Base-by-base conservation (phyloP, 495 filamentous ascomycete genomes). In the Podospora pseudocomata region DNA sequence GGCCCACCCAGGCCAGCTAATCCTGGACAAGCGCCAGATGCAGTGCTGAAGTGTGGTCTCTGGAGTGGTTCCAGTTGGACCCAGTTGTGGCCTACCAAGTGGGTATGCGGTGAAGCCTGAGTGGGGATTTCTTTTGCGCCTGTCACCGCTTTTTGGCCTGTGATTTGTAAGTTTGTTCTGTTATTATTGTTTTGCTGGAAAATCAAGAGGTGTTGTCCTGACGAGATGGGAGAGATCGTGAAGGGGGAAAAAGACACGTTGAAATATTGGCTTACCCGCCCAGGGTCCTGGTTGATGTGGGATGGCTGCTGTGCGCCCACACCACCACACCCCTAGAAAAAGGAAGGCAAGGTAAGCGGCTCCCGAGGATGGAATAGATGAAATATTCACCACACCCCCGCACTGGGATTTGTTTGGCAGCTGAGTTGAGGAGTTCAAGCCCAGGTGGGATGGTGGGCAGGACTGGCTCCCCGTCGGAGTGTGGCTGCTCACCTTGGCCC, bases 61-160 rank as follows among this genome's bases (percentile, higher is more conserved):
- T 58, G 55, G 2, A 58, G 11, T 49, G 39, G 39, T 49, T 13
- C 39, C 39, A 49, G 39, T 49, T 49, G 39, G 39, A 1, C 39
- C 39, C 39, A 49, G 39, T 49, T 49, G 15, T 49, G 39, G 39
- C 39, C 55, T 58, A 58, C n/a, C 55, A 58, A 58, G 55, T 58
- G 55, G n/a, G 23, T 20, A 11, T 26, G 55, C 55, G 55, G 55
- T 58, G 55, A 58, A 58, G 55, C 55, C 55, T 58, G 55, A 58
- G 55, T 58, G 55, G n/a, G n/a, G 55, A 58, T 19, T 58, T 19
- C n/a, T 20, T 19, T 58, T 20, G 55, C 18, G n/a, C 18, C 11
- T 58, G n/a, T 58, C 23, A 20, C 23, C 23, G 55, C 55, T 19
- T 58, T 58, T 26, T 58, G 23, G 54, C n/a, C 18, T 58, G n/a